These are phyloP conservation scores for Xanthoceras sorbifolium DNA, from an alignment of 345 rosid genomes.

Conservation along the genomic window DNA sequence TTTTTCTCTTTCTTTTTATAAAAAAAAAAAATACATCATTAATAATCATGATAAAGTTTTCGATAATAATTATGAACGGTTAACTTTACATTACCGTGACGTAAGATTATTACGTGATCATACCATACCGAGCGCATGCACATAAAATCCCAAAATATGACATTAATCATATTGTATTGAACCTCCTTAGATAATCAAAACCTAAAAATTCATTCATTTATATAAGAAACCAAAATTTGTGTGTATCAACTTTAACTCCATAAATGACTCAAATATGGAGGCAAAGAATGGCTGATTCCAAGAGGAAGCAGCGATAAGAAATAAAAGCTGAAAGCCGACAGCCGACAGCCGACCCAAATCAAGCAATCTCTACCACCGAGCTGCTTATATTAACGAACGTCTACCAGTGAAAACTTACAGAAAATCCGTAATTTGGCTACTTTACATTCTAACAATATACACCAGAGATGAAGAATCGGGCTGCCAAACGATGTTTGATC, in stretches of 20 bases:
- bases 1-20: too few species aligned
- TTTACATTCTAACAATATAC: conserved; percentile 3
- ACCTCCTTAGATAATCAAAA: not conserved
- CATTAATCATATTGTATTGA: too few species aligned
- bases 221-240: not conserved
- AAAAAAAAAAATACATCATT: too few species aligned
- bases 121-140: too few species aligned
- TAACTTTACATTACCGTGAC: too few species aligned
- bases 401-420: not conserved
- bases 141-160: too few species aligned
- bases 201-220: not conserved
- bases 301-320: conserved; percentile 10
- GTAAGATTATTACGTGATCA: too few species aligned
- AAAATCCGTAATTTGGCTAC: not conserved
- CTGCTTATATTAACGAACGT: not conserved
- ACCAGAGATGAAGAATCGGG: not conserved
- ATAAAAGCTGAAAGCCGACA: not conserved
- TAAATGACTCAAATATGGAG: not conserved
- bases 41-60: too few species aligned
- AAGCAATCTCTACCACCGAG: not conserved
- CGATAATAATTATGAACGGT: too few species aligned
- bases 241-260: not conserved
- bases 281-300: not conserved
- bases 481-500: not conserved
- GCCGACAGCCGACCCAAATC: not conserved